Conservation (phyloP, 805 yeast genomes). For the Maudiozyma pseudohumilis region DNA sequence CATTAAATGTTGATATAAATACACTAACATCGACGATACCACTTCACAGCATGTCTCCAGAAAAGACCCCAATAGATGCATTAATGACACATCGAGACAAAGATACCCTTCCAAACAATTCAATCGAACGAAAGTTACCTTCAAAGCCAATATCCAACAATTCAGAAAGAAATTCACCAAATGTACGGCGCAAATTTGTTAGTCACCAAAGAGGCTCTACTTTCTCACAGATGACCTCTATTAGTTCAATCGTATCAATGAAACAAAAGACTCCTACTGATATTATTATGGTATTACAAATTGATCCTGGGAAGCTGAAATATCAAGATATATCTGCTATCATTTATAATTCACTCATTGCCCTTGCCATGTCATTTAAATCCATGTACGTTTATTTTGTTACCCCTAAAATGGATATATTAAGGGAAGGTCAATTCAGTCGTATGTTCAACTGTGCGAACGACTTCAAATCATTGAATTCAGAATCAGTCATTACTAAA, state of each 20-base stretch:
- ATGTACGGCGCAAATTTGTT: too few relatives aligned
- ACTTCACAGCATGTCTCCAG: too few relatives aligned
- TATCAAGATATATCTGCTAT: conserved; percentile 5
- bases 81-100: too few relatives aligned
- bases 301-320: conserved; percentile 14
- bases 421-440: neutral
- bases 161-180: too few relatives aligned
- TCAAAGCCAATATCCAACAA: neutral
- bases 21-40: too few relatives aligned
- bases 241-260: conserved; percentile 23
- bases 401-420: conserved; percentile 5
- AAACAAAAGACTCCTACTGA: conserved; percentile 21
- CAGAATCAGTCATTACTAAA: too few relatives aligned
- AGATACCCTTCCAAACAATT: too few relatives aligned
- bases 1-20: too few relatives aligned
- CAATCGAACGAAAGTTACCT: conserved; percentile 2
- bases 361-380: conserved; percentile 14
- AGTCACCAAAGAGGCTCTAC: conserved; percentile 12
- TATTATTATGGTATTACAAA: conserved; percentile 22
- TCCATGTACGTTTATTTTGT: conserved; percentile 15
- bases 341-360: conserved; percentile 19
- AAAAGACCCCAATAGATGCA: too few relatives aligned
- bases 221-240: conserved; percentile 17
- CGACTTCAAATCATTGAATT: too few relatives aligned
- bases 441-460: too few relatives aligned